Evolutionary conservation across 192 early-diverging fungal species (phyloP).

Genomic region (Coemansia brasiliensis): DNA sequence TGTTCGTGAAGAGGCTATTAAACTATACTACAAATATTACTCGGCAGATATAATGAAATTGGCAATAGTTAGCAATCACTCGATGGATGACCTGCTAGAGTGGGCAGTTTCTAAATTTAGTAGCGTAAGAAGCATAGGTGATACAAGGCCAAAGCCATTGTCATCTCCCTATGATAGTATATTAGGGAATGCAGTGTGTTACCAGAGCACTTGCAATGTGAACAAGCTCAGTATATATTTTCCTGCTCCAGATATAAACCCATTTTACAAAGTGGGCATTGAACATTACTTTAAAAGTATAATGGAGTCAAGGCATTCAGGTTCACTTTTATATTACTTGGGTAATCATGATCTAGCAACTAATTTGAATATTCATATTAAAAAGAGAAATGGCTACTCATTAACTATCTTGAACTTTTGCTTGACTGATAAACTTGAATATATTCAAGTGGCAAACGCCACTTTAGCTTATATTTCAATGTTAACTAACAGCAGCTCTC

Average conservation of each 20-base stretch:
- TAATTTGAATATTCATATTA: background rate
- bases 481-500: slow-evolving; percentile 15
- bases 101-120: slow-evolving; percentile 83
- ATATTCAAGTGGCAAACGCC: slow-evolving; percentile 24
- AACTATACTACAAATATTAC: slow-evolving; percentile 73
- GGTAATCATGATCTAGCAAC: slow-evolving; percentile 85
- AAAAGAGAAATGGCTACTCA: background rate
- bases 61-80: slow-evolving; percentile 80
- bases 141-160: slow-evolving; percentile 57
- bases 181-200: slow-evolving; percentile 65
- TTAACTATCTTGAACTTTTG: slow-evolving; percentile 8
- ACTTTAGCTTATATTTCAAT: slow-evolving; percentile 38
- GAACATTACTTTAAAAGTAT: slow-evolving; percentile 72
- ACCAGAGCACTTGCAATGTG: slow-evolving; percentile 71
- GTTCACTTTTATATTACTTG: slow-evolving; percentile 78
- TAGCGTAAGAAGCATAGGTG: slow-evolving; percentile 68
- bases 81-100: slow-evolving; percentile 66
- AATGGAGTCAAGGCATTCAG: slow-evolving; percentile 76
- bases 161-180: slow-evolving; percentile 67
- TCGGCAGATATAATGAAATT: slow-evolving; percentile 92
- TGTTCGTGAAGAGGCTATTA: slow-evolving; percentile 21
- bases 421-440: slow-evolving; percentile 18
- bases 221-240: slow-evolving; percentile 72
- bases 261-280: slow-evolving; percentile 56
- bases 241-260: slow-evolving; percentile 73